Base-by-base conservation (phyloP, 371 early-diverging fungal genomes). In the Rhizopus microsporus region DNA sequence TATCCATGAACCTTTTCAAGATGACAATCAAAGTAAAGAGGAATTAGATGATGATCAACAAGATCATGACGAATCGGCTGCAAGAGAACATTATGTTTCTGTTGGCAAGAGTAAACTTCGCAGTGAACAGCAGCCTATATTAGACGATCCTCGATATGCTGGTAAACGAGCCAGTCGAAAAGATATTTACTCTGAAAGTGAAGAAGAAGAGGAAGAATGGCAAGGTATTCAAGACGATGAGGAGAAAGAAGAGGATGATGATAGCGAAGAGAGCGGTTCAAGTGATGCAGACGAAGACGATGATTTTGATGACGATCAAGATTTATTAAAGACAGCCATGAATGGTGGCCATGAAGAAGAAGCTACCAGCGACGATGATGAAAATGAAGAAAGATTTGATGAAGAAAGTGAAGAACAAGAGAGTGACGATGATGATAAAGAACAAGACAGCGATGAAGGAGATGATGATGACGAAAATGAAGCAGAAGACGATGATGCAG, bases 81-180 rank as follows among this genome's bases (percentile, higher is more conserved):
- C 79, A 48, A 78, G 88, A 34, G 81, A 86, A 61, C 87, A 88
- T 62, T 89, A 93, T 65, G 76, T 91, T 32, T 53, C 78, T 30
- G 83, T 93, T 47, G 89, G 90, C 15, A 88, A 88, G 64, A 88
- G 90, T 69, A 65, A 79, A 23, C 60, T 92, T 58, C 83, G 91
- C 43, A 82, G 68, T 15, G 67, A 80, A 29, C 79, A 85, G 48
- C 78, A 80, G 4, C 78, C 88, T 31, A 65, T 82, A 8, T 72
- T 90, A 56, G 85, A 87, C 52, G 92, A 92, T 56, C 88, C 89
- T 12, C 90, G 91, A 50, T 93, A 93, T 69, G 68, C 74, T 37
- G 93, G 93, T 44, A 82, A 88, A 58, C 79, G 78, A 37, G 75
- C 78, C 32, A 87, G 82, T 48, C 83, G 89, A 56, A 85, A 85